These are phyloP conservation scores for Thozetella sp. DNA, from an alignment of 495 filamentous ascomycete species.

Conservation along the genomic window DNA sequence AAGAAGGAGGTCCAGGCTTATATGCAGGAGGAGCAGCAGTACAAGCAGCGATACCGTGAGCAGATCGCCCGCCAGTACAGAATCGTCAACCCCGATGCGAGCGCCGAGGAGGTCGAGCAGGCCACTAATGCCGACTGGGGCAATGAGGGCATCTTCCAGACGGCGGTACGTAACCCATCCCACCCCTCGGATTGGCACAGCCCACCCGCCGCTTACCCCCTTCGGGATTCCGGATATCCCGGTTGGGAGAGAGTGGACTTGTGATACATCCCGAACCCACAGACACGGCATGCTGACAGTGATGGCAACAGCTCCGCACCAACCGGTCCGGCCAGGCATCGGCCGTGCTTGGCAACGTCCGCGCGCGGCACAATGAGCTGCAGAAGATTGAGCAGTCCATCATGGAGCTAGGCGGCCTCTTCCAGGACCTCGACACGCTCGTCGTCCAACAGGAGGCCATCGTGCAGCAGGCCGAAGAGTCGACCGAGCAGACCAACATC, in stretches of 20 bases:
- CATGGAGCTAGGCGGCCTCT: constrained; percentile 63
- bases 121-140: constrained; percentile 70
- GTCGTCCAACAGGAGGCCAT: constrained; percentile 64
- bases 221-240: too few species aligned
- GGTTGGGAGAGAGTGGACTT: background rate
- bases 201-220: background rate
- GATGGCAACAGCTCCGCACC: constrained; percentile 56
- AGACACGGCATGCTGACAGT: constrained; percentile 12
- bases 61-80: constrained; percentile 74
- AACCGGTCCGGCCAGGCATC: constrained; percentile 68
- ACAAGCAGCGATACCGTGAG: constrained; percentile 65
- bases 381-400: constrained; percentile 71
- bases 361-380: constrained; percentile 77
- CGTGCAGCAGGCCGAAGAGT: constrained; percentile 54
- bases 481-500: constrained; percentile 55
- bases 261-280: background rate
- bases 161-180: constrained; percentile 62
- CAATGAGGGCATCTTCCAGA: constrained; percentile 76
- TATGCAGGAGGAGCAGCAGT: constrained; percentile 65
- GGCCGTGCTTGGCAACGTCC: constrained; percentile 69
- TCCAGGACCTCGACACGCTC: constrained; percentile 66
- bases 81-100: constrained; percentile 75
- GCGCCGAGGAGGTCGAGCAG: constrained; percentile 62
- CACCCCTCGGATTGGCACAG: constrained; percentile 6
- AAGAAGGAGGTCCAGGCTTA: constrained; percentile 63